Evolutionary conservation across 352 stramenopile species (phyloP).

Genomic region (Globisporangium cystogenes): DNA sequence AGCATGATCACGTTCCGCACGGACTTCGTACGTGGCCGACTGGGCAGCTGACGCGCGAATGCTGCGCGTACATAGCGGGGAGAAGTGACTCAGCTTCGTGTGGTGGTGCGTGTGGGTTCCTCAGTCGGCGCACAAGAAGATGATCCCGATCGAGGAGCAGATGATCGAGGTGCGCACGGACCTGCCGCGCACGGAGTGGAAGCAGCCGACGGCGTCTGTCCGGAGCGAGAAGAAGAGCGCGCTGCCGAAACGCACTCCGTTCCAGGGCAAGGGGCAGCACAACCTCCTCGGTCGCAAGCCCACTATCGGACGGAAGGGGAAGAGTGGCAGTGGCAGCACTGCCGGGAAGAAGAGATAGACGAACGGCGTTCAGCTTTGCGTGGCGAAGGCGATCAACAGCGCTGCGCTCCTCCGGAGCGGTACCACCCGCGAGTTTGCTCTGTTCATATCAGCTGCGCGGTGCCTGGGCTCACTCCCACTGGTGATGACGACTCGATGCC

Average conservation of each 20-base stretch:
- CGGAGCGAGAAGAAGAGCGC: conserved; percentile 24
- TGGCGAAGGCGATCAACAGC: not conserved
- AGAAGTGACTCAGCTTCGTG: conserved; percentile 1
- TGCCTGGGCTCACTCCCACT: not conserved
- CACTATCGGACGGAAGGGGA: conserved; percentile 5
- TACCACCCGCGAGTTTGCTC: not conserved
- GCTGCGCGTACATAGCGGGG: too few relatives aligned
- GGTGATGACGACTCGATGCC: conserved; percentile 22
- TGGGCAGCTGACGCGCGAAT: too few relatives aligned
- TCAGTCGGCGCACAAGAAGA: conserved; percentile 66
- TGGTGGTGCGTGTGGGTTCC: not conserved
- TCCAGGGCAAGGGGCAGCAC: conserved; percentile 16
- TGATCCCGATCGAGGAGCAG: conserved; percentile 52
- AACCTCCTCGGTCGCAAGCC: conserved; percentile 32
- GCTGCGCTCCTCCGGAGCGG: not conserved
- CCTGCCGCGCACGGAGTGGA: conserved; percentile 61
- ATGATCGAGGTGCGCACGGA: conserved; percentile 61
- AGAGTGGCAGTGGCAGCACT: not conserved
- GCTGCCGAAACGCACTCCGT: conserved; percentile 18
- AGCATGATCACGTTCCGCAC: conserved; percentile 85
- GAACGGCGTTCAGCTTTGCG: not conserved
- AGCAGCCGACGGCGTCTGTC: conserved; percentile 10
- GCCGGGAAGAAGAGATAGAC: conserved; percentile 28
- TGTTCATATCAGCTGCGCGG: not conserved
- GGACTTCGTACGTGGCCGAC: conserved; percentile 58